phyloP scores from a whole-genome alignment of 2,329 filamentous ascomycete species.

The Talaromyces sp. region DNA sequence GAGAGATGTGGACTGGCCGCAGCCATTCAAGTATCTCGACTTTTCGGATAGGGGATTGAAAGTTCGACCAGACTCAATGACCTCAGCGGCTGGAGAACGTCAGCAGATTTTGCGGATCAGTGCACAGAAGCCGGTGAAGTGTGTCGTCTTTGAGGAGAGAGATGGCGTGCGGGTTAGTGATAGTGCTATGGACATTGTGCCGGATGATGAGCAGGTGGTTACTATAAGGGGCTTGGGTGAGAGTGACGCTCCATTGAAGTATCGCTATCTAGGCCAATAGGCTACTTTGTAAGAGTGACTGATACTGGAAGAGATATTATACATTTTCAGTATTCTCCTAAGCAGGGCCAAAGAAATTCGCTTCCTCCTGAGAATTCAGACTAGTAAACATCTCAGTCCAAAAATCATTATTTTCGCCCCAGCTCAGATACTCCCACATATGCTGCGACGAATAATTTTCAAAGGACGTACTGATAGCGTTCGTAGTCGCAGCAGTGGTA shows the following conservation, averaged over 20 bases:
- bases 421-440: constrained; percentile 52
- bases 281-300: constrained; percentile 22
- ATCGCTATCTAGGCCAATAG: constrained; percentile 16
- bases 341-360: constrained; percentile 41
- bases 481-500: not conserved
- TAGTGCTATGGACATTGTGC: constrained; percentile 56
- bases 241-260: constrained; percentile 9
- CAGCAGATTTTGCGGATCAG: constrained; percentile 4
- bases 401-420: constrained; percentile 50
- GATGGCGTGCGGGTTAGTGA: constrained; percentile 53
- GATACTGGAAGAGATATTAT: not conserved
- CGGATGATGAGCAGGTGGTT: constrained; percentile 43
- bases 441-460: constrained; percentile 59
- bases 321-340: not conserved
- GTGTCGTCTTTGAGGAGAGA: constrained; percentile 58
- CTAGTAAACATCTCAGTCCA: constrained; percentile 32
- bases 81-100: not conserved
- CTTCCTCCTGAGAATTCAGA: constrained; percentile 38
- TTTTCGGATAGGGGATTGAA: constrained; percentile 12
- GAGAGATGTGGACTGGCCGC: constrained; percentile 58
- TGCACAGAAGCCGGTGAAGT: constrained; percentile 47
- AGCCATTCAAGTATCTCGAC: constrained; percentile 48
- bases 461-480: not conserved
- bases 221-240: constrained; percentile 2
- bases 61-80: not conserved